Evolutionary conservation across 2,329 filamentous ascomycete species (phyloP).

Genomic region (Trichoderma brevicompactum): DNA sequence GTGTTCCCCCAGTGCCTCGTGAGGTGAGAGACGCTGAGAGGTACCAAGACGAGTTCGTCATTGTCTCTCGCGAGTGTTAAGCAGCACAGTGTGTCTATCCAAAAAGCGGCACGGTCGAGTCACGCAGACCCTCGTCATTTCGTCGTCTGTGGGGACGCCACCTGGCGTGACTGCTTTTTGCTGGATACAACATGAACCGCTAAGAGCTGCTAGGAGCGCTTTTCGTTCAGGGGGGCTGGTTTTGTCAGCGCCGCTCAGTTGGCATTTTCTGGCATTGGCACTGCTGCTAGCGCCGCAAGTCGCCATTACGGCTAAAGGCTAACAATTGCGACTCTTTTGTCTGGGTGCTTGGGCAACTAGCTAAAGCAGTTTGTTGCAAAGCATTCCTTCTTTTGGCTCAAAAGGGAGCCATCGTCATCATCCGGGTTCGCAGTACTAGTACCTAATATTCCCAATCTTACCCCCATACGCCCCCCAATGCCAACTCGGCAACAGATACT

Average conservation of each 20-base stretch:
- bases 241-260: constrained; percentile 9
- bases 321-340: constrained; percentile 11
- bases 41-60: too few relatives aligned
- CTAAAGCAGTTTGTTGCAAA: too few relatives aligned
- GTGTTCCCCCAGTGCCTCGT: too few relatives aligned
- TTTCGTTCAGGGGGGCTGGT: neutral
- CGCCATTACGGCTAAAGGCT: constrained; percentile 14
- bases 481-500: neutral
- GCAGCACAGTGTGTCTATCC: constrained; percentile 22
- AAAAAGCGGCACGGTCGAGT: constrained; percentile 26
- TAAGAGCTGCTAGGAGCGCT: neutral
- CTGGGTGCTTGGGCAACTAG: too few relatives aligned
- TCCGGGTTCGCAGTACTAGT: too few relatives aligned
- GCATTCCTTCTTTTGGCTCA: too few relatives aligned
- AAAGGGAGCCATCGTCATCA: too few relatives aligned
- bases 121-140: constrained; percentile 34
- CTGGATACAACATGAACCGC: constrained; percentile 7
- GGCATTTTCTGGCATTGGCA: neutral
- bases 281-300: constrained; percentile 11
- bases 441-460: too few relatives aligned
- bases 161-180: constrained; percentile 26
- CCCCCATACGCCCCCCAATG: too few relatives aligned
- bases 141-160: constrained; percentile 32
- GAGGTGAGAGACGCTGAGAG: too few relatives aligned
- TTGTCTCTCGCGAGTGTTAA: neutral